Conservation (phyloP, 192 early-diverging fungal genomes). For the Podila clonocystis region DNA sequence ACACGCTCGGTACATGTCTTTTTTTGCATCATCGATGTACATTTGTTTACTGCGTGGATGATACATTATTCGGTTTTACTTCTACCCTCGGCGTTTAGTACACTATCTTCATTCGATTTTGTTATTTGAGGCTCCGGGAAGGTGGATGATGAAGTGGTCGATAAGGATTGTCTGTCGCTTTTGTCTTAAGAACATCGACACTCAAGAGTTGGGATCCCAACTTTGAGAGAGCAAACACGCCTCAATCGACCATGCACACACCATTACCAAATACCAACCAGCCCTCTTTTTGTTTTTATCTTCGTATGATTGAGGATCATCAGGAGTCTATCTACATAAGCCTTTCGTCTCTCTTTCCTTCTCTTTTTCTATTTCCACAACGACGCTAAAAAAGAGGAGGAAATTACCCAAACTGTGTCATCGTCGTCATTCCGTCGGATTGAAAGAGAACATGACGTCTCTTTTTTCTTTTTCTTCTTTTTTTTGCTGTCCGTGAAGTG, state of each 20-base stretch:
- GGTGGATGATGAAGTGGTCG: too few relatives aligned
- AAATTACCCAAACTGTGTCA: slow-evolving; percentile 7
- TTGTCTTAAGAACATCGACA: too few relatives aligned
- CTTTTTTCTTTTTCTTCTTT: not conserved
- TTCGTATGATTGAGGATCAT: not conserved
- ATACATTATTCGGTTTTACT: too few relatives aligned
- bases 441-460: slow-evolving; percentile 42
- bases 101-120: too few relatives aligned
- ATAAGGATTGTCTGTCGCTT: too few relatives aligned
- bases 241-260: not conserved
- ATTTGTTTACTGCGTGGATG: too few relatives aligned
- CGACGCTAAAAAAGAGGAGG: not conserved
- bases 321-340: not conserved
- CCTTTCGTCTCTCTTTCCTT: not conserved
- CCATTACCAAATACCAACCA: not conserved
- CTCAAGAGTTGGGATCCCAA: too few relatives aligned
- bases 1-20: too few relatives aligned
- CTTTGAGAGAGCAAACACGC: not conserved
- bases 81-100: too few relatives aligned
- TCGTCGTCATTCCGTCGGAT: slow-evolving; percentile 22
- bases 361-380: not conserved
- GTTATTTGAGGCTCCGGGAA: too few relatives aligned
- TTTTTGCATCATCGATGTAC: too few relatives aligned
- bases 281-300: not conserved
- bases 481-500: too few relatives aligned